Base-by-base conservation (phyloP, 345 rosid species). In the Lagerstroemia speciosa region DNA sequence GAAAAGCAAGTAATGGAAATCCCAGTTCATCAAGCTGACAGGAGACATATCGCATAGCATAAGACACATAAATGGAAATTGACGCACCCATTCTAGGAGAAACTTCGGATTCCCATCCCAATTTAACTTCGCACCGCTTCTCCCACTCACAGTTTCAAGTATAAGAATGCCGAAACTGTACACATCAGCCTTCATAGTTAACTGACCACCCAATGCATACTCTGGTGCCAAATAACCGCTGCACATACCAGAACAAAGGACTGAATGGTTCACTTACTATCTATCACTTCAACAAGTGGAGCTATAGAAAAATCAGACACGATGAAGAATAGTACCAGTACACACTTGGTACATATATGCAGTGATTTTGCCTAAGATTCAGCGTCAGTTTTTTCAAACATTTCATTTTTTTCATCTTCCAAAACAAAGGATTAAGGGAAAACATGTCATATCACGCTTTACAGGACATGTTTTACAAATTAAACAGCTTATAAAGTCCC, bases 211-310 rank as follows among this genome's bases (percentile, higher is more conserved):
- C 64, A 83, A 64, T 34, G 89, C 88, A 40, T 89, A 89, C 71
- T 89, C 94, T 19, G 94, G 94, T 27, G 89, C 94, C 79, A 89
- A 84, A 71, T 89, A 89, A 66, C 94, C 94, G 58, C 94, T 88
- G 82, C 70, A 80, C 24, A 68, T 20, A 75, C 5, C n/a, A 48
- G 55, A 73, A 41, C 33, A 29, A 57, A 70, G 33, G 46, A 79
- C 26, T 43, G n/a, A 64, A 30, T 37, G 36, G 38, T n/a, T 67
- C 12, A 30, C 14, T 10, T 58, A 14, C 63, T 4, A 2, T 30
- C 20, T 11, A 10, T 30, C 1, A 15, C 63, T 12, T 58, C 63
- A 48, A 48, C 26, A 48, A 2, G 24, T 48, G 3, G 24, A 48
- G 24, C 5, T 48, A 19, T 48, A 36, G 43, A 38, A 43, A 48